Percentiles rank a stretch among this genome's conserved stretches.
Evolutionary conservation across 768 basidiomycete species (phyloP).

Genomic region (Sporobolomyces roseus): DNA sequence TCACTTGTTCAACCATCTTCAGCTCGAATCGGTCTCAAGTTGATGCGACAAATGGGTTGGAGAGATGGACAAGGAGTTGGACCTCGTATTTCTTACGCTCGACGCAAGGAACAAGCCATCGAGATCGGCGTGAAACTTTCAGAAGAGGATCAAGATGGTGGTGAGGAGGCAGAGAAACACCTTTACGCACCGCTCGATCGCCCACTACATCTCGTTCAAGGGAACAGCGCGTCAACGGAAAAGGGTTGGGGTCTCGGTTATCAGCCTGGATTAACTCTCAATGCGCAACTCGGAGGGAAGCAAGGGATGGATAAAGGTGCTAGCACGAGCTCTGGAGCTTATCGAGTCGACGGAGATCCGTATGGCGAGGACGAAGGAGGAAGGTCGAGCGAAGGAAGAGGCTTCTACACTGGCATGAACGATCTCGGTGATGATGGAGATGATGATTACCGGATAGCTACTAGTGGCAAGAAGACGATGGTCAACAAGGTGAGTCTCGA

Average conservation of each 20-base stretch:
- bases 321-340: not conserved
- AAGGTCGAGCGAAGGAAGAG: slow-evolving; percentile 45
- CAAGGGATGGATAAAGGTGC: not conserved
- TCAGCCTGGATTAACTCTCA: slow-evolving; percentile 54
- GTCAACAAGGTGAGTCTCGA: no score
- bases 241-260: slow-evolving; percentile 80
- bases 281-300: not conserved
- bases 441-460: no score
- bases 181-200: slow-evolving; percentile 79
- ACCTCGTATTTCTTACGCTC: slow-evolving; percentile 72
- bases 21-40: slow-evolving; percentile 74
- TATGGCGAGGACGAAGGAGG: slow-evolving; percentile 78
- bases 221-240: slow-evolving; percentile 58
- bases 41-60: slow-evolving; percentile 97
- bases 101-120: slow-evolving; percentile 58
- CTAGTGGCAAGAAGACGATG: no score
- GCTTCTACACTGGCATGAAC: slow-evolving; percentile 62
- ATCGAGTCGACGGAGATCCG: slow-evolving; percentile 54
- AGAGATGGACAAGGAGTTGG: slow-evolving; percentile 86
- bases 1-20: slow-evolving; percentile 69
- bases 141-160: slow-evolving; percentile 56
- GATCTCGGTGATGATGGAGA: slow-evolving; percentile 60
- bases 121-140: slow-evolving; percentile 34
- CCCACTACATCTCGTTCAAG: slow-evolving; percentile 57
- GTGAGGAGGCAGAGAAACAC: slow-evolving; percentile 72